These are phyloP conservation scores for Leucocoprinus birnbaumii DNA, from an alignment of 768 basidiomycete genomes.

Conservation along the genomic window DNA sequence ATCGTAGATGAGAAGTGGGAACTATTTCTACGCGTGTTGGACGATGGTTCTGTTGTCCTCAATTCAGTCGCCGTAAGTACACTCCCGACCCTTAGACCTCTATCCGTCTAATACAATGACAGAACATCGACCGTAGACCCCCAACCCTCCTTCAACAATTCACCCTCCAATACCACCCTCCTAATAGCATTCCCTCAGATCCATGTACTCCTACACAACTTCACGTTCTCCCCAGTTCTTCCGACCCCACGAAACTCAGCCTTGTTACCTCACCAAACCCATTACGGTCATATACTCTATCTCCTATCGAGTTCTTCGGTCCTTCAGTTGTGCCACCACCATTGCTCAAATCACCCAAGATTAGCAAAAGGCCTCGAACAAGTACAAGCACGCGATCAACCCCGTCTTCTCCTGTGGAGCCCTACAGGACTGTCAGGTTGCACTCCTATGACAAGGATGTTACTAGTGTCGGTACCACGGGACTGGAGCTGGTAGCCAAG, in stretches of 20 bases:
- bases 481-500: conserved; percentile 42
- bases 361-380: background rate
- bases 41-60: conserved; percentile 71
- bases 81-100: background rate
- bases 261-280: conserved; percentile 64
- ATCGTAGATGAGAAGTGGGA: conserved; percentile 76
- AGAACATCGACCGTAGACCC: conserved; percentile 90
- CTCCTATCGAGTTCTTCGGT: conserved; percentile 60
- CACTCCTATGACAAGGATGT: background rate
- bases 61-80: conserved; percentile 67
- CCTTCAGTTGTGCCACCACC: background rate
- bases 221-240: conserved; percentile 47
- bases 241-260: conserved; percentile 39
- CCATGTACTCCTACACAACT: conserved; percentile 45
- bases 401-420: background rate
- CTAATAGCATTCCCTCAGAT: conserved; percentile 60
- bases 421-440: background rate
- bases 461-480: conserved; percentile 28
- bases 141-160: conserved; percentile 80
- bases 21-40: conserved; percentile 68
- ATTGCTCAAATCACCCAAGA: background rate
- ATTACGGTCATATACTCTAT: conserved; percentile 57
- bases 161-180: conserved; percentile 54
- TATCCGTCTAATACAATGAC: conserved; percentile 3
- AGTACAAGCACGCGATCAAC: background rate